phyloP scores from a whole-genome alignment of 345 rosid genomes.

The Carallia pectinifolia region DNA sequence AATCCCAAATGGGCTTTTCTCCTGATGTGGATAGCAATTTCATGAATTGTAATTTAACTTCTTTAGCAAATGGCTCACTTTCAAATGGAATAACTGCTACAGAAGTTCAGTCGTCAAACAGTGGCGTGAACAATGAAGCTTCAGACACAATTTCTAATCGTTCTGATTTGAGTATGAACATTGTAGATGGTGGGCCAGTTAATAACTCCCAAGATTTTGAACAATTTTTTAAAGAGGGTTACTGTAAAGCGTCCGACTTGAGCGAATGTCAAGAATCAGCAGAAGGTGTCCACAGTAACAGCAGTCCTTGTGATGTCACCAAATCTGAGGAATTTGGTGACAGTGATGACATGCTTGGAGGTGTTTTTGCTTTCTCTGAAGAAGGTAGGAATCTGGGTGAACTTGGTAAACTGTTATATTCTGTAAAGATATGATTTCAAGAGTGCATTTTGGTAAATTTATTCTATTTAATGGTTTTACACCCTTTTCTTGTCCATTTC shows the following conservation, averaged over 20 bases:
- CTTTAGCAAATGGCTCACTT: conserved; percentile 44
- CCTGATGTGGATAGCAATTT: conserved; percentile 42
- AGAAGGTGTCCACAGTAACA: conserved; percentile 45
- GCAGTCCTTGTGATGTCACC: conserved; percentile 52
- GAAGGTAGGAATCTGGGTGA: conserved; percentile 52
- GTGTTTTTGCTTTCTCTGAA: conserved; percentile 90
- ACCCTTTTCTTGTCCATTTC: too few species aligned
- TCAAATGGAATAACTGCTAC: conserved; percentile 50
- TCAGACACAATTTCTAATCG: conserved; percentile 58
- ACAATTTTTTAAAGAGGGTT: conserved; percentile 70
- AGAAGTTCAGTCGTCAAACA: conserved; percentile 39
- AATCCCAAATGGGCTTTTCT: conserved; percentile 40
- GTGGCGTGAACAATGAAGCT: conserved; percentile 54
- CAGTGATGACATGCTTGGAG: conserved; percentile 85
- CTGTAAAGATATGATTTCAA: not conserved
- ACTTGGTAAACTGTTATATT: not conserved
- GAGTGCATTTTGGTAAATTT: not conserved
- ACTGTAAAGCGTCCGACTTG: conserved; percentile 48
- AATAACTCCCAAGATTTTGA: conserved; percentile 56
- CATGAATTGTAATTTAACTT: conserved; percentile 31
- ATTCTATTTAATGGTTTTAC: too few species aligned
- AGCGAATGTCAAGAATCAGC: conserved; percentile 31
- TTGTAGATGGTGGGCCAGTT: conserved; percentile 47
- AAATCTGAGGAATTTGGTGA: conserved; percentile 73
- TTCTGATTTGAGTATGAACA: conserved; percentile 65